Evolutionary conservation across 2,329 filamentous ascomycete genomes (phyloP), one percentile per base, ranked within the genome.

Genomic region (Juglanconis sp.): DNA sequence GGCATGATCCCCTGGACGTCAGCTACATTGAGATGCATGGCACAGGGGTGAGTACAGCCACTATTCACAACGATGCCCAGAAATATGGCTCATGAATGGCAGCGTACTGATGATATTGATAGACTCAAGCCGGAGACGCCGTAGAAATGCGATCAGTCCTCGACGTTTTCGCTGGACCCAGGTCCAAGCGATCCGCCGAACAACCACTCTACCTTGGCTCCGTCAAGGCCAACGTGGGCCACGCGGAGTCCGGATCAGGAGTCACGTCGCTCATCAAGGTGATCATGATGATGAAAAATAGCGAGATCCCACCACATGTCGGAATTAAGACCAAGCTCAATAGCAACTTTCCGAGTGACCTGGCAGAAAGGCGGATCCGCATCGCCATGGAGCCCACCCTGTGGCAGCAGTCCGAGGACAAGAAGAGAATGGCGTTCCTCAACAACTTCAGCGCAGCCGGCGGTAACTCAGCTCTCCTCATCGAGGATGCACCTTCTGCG

Each of bases 21-120:
- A 87, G 86, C 72, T 95, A 94, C 68, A 87, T 96, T 8, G 92
- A 96, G 74, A 92, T 95, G 87, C 91, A 96, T 72, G 92, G 90
- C 15, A 96, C 91, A 3, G 91, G 17, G 30, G 50, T 53, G 11
- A 8, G 56, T 30, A 15, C 17, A 30, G 46, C 6, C 30, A 31
- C 5, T 32, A 4, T 48, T 30, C n/a, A 6, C 4, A 31, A 11
- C 46, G 30, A 3, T 44, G 40, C 2, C 15, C 5, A 13, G 5
- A 5, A 7, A 7, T 30, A n/a, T 10, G 24, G 24, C 24, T 8
- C 24, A 9, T 30, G 15, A 2, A 47, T 47, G 44, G 44, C 1
- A 58, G 38, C n/a, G 59, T 91, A 36, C 24, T 24, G 24, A 24
- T 24, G 24, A 24, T 24, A 24, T 24, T 24, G 24, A 24, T 24